phyloP scores from a whole-genome alignment of 306 rosid genomes.

The Gillenia trifoliata region DNA sequence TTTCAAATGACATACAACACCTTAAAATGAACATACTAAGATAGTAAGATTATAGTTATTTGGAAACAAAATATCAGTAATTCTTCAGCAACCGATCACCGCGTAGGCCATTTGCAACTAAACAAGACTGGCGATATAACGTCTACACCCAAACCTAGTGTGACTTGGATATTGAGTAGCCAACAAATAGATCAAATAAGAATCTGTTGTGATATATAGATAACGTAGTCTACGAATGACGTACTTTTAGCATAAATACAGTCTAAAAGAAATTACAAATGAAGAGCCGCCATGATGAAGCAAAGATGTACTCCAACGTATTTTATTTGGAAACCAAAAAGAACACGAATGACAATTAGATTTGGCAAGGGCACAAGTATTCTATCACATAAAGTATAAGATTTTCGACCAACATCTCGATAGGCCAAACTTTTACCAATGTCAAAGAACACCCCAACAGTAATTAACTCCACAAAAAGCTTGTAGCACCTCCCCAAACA shows the following conservation, averaged over 20 bases:
- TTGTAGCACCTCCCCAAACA: background rate
- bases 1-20: background rate
- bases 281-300: background rate
- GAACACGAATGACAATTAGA: background rate
- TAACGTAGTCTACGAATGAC: background rate
- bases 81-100: too few species aligned
- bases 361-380: background rate
- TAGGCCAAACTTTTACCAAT: background rate
- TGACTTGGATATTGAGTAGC: background rate
- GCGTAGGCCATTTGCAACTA: background rate
- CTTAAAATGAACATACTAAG: background rate
- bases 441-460: background rate
- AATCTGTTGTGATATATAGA: background rate
- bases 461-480: background rate
- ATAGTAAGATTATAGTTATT: background rate
- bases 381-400: background rate
- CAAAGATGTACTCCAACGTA: background rate
- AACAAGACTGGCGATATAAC: background rate
- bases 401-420: background rate
- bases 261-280: background rate
- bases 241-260: background rate
- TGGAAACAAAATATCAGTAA: background rate
- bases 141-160: background rate
- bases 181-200: background rate
- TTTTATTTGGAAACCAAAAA: too few species aligned